Evolutionary conservation across 176 grass and related monocot genomes (phyloP).

Genomic region (Musa itinerans): DNA sequence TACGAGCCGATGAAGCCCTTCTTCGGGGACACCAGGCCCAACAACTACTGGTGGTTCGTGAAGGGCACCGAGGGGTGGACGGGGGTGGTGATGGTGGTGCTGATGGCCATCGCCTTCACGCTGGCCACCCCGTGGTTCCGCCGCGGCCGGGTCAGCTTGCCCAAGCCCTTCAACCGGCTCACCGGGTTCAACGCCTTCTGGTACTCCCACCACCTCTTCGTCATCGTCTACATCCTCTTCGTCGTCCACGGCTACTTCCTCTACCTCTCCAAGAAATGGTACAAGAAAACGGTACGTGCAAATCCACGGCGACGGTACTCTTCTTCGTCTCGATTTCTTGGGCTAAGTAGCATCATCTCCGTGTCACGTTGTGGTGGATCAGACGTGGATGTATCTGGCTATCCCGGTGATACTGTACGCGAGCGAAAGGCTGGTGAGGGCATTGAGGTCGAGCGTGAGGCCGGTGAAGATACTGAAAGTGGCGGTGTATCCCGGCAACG

Average conservation of each 20-base stretch:
- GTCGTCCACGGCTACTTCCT: conserved; percentile 67
- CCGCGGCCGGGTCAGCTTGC: conserved; percentile 37
- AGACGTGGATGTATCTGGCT: conserved; percentile 16
- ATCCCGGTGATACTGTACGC: conserved; percentile 13
- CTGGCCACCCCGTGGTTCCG: conserved; percentile 87
- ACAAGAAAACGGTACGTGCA: conserved; percentile 56
- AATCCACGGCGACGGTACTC: neutral
- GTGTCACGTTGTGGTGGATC: neutral
- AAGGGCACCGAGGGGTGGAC: conserved; percentile 92
- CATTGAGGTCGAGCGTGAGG: neutral
- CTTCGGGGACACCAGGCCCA: conserved; percentile 40
- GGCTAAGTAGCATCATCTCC: no score
- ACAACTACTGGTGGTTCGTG: conserved; percentile 96
- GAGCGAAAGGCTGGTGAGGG: neutral
- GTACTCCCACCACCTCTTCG: conserved; percentile 95
- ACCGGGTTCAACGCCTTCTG: conserved; percentile 98
- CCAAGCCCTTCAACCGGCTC: conserved; percentile 26
- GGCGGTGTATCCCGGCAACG: conserved; percentile 6
- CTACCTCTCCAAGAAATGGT: conserved; percentile 63
- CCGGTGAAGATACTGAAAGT: conserved; percentile 1
- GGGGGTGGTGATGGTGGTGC: conserved; percentile 56
- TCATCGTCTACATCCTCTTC: conserved; percentile 78
- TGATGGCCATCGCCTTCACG: conserved; percentile 73
- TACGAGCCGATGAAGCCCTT: conserved; percentile 63
- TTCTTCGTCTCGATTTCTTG: neutral